Base-by-base conservation (phyloP, 768 basidiomycete species). In the Termitomyces eurrhizus region DNA sequence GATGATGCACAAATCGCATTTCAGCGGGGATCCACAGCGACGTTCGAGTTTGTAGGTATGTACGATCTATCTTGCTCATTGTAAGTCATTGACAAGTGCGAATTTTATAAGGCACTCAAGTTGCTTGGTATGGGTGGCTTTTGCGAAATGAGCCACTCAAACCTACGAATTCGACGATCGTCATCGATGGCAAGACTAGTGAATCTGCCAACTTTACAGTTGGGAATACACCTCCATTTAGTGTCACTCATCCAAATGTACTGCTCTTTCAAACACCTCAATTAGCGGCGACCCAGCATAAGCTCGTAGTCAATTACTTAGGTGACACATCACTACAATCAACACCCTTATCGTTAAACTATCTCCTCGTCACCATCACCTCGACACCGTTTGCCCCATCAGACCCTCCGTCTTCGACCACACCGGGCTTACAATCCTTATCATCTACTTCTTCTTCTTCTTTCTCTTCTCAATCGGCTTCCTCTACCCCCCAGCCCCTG, bases 111-210 rank as follows among this genome's bases (percentile, higher is more conserved):
- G 53, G 53, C 2, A 54, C 53, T 42, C 26, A 42, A 13, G 18
- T 54, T 42, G 53, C 39, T 7, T 54, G 53, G 53, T 42, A 54
- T 14, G 53, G 53, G 12, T 54, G 53, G 39, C 41, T 54, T 42
- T 42, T 54, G 26, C 39, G 29, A 42, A 32, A 13, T 13, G 53
- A 42, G 12, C 53, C 53, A 3, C 53, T 54, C 37, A 42, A 41
- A 18, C 53, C 26, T 54, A 9, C 53, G 32, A 54, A 54, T 13
- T 29, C 16, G 18, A 42, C 53, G 4, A 2, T 32, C 3, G 18
- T 29, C 12, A 54, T 54, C 26, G 39, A 54, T 12, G 26, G 29
- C n/a, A 7, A n/a, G 8, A 18, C 18, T 41, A 16, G 16, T 26
- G 24, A 29, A 13, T 26, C 37, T 41, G 7, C 14, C 14, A 49